phyloP scores from a whole-genome alignment of 306 rosid species.

The Sindora glabra region DNA sequence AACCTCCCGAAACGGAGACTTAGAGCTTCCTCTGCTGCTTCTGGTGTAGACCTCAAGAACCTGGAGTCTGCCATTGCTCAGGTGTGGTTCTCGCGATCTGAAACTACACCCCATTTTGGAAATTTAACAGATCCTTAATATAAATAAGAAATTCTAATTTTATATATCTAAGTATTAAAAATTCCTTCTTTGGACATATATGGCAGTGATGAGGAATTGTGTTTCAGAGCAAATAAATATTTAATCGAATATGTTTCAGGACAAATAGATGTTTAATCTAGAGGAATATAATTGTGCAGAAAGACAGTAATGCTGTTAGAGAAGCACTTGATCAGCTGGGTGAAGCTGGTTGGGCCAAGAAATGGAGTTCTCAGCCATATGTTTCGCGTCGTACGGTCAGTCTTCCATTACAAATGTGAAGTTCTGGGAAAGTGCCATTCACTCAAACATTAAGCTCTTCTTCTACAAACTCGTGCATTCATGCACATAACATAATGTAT shows the following conservation, averaged over 20 bases:
- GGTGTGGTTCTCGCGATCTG: conserved; percentile 22
- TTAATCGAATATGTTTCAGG: no score
- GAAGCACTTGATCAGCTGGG: conserved; percentile 44
- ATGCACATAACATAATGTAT: conserved; percentile 27
- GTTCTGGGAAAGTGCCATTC: conserved; percentile 36
- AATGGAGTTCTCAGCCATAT: conserved; percentile 96
- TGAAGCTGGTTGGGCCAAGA: conserved; percentile 88
- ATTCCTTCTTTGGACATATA: no score
- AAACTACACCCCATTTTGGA: neutral
- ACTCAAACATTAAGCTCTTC: conserved; percentile 32
- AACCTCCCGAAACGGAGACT: conserved; percentile 26
- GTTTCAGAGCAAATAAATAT: no score
- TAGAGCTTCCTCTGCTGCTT: conserved; percentile 66
- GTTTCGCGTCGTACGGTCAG: conserved; percentile 95
- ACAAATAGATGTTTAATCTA: no score
- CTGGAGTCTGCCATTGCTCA: conserved; percentile 72
- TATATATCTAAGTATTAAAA: no score
- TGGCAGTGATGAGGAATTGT: no score
- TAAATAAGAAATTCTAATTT: no score
- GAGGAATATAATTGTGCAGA: conserved; percentile 34
- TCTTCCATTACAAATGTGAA: conserved; percentile 46
- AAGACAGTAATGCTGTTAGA: conserved; percentile 72
- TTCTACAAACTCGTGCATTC: conserved; percentile 28
- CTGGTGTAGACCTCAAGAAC: conserved; percentile 64
- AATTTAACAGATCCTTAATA: neutral